Base-by-base conservation (phyloP, 108 stramenopile species). In the Nannochloropsis granulata region DNA sequence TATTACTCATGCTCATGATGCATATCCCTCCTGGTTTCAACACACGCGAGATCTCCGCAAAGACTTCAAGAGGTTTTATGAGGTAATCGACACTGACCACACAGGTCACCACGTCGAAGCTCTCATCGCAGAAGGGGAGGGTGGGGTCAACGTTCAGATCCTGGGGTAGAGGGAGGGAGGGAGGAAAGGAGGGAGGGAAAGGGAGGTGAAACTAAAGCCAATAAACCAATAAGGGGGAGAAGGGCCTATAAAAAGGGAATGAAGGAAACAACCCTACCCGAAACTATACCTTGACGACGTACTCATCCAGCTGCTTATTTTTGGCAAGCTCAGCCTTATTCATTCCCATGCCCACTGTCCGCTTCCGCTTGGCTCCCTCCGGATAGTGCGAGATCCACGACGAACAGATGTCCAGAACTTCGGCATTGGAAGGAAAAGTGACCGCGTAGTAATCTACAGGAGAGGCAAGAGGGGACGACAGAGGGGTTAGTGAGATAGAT, bases 1-100 rank as follows among this genome's bases (percentile, higher is more conserved):
- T 82, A 86, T 97, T 97, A 85, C 93, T 94, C 93, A 96, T 94
- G 84, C 92, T 90, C 26, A 97, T 88, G 42, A 96, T 92, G 79
- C 92, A 93, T 78, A 91, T 88, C 21, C 96, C 97, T 24, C 95
- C 96, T 11, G 97, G 97, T 81, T 94, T 84, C 19, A 97, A 85
- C 23, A 97, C 96, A 24, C 97, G 90, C 21, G 90, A 92, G 80
- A 96, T 94, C 90, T 97, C 96, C 23, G 92, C 80, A 81, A 94
- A 94, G 79, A 96, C 91, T 82, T 92, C 90, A 23, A 88, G 80
- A 8, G 95, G 96, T 84, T 94, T 87, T 81, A 91, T 95, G 19
- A 96, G 86, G 90, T 97, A 97, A 79, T 97, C 97, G 23, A 97
- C 91, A 45, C 93, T 93, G 0, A 97, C 97, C 19, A 97, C 97